Conservation (phyloP, 371 early-diverging fungal genomes). For the Mucor velutinosus region DNA sequence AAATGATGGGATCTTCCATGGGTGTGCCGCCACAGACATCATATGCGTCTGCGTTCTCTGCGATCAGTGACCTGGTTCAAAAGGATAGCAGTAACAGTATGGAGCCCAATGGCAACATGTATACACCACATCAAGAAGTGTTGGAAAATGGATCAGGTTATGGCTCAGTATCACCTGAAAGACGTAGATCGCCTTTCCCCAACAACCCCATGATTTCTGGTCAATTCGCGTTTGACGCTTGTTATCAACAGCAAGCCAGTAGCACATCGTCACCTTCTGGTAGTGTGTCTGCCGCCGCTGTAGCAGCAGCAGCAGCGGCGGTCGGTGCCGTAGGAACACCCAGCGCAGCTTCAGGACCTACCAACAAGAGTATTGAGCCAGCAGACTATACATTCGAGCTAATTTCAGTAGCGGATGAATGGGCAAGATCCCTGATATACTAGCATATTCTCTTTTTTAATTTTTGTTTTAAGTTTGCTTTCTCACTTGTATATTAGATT, state of each 20-base stretch:
- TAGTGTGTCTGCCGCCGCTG: conserved; percentile 28
- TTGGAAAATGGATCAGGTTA: conserved; percentile 15
- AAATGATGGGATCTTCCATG: conserved; percentile 5
- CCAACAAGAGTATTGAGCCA: conserved; percentile 43
- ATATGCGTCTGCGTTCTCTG: conserved; percentile 30
- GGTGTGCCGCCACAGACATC: conserved; percentile 1
- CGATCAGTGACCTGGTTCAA: conserved; percentile 31
- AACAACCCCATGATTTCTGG: conserved; percentile 20
- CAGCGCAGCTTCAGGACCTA: conserved; percentile 12
- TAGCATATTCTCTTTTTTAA: conserved; percentile 1
- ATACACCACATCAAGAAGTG: conserved; percentile 10
- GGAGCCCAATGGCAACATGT: conserved; percentile 8
- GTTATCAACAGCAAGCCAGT: conserved; percentile 16
- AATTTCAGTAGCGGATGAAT: conserved; percentile 56
- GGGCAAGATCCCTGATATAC: conserved; percentile 51
- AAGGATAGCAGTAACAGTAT: conserved; percentile 5
- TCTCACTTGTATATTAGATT: conserved; percentile 4
- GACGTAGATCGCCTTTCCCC: conserved; percentile 17
- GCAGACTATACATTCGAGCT: conserved; percentile 56
- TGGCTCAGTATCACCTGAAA: conserved; percentile 21
- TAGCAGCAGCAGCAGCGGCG: conserved; percentile 34
- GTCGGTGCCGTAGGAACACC: conserved; percentile 41
- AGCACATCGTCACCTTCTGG: conserved; percentile 23
- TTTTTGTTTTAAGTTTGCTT: background rate
- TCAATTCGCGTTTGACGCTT: conserved; percentile 18